Conservation (phyloP, 2,329 filamentous ascomycete species). For the Paraphoma chrysanthemicola region DNA sequence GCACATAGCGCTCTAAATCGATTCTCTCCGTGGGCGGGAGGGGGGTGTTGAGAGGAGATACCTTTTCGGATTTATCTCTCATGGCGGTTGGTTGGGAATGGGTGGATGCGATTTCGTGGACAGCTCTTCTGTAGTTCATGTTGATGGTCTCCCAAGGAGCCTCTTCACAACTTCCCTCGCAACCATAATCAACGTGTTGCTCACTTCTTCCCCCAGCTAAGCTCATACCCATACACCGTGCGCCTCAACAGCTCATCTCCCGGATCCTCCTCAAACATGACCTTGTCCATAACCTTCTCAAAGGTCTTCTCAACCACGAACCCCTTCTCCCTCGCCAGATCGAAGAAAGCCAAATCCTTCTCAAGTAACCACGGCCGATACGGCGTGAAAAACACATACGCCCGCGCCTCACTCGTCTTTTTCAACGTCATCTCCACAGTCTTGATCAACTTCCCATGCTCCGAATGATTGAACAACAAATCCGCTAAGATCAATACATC, state of each 20-base stretch:
- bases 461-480: conserved; percentile 87
- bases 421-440: conserved; percentile 74
- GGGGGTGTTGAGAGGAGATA: neutral
- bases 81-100: neutral
- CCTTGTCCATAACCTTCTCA: conserved; percentile 81
- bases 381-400: conserved; percentile 91
- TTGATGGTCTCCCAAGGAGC: neutral
- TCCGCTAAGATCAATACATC: conserved; percentile 88
- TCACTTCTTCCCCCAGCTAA: conserved; percentile 63
- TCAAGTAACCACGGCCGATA: conserved; percentile 90
- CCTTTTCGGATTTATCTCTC: neutral
- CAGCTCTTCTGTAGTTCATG: neutral
- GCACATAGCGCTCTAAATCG: neutral
- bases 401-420: conserved; percentile 62
- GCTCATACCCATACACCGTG: conserved; percentile 80
- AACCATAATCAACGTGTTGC: neutral
- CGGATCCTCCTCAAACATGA: conserved; percentile 88
- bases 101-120: neutral
- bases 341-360: conserved; percentile 87
- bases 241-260: conserved; percentile 81
- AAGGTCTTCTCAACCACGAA: conserved; percentile 81
- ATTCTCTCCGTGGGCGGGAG: neutral
- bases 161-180: neutral
- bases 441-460: conserved; percentile 78
- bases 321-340: conserved; percentile 72